A percentile compares a stretch with the other conserved stretches of the same genome.
phyloP scores from a whole-genome alignment of 1,284 basidiomycete species.

The Cutaneotrichosporon sp. region DNA sequence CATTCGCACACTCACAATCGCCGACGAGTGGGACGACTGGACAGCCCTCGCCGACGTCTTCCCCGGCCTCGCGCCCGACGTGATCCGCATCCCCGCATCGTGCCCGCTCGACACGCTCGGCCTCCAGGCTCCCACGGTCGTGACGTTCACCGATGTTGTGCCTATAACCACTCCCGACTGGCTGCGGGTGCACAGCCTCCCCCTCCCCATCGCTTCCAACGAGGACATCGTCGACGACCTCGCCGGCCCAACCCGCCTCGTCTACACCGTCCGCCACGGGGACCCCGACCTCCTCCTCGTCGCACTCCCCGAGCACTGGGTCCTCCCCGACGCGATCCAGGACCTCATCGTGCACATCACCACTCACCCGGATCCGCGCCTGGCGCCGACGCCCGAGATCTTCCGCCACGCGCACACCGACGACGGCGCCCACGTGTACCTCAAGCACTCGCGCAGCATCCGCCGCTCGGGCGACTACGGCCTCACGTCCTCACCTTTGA shows the following conservation, averaged over 20 bases:
- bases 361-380: not conserved
- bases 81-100: not conserved
- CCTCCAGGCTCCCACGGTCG: not conserved
- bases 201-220: not conserved
- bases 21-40: constrained; percentile 1
- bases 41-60: not conserved
- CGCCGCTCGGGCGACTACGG: constrained; percentile 3
- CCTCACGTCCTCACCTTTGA: not conserved
- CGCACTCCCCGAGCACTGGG: not conserved
- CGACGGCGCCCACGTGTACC: constrained; percentile 1
- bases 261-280: constrained; percentile 3
- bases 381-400: not conserved
- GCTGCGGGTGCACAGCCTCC: not conserved
- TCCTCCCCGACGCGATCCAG: not conserved
- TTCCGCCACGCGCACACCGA: not conserved
- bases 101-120: not conserved
- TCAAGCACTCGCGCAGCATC: not conserved
- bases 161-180: not conserved
- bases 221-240: not conserved
- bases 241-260: not conserved
- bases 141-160: not conserved
- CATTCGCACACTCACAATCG: not conserved
- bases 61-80: not conserved
- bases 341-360: not conserved
- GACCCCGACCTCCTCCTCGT: constrained; percentile 7